phyloP scores from a whole-genome alignment of 1,284 basidiomycete genomes.

The Cerrena zonata region DNA sequence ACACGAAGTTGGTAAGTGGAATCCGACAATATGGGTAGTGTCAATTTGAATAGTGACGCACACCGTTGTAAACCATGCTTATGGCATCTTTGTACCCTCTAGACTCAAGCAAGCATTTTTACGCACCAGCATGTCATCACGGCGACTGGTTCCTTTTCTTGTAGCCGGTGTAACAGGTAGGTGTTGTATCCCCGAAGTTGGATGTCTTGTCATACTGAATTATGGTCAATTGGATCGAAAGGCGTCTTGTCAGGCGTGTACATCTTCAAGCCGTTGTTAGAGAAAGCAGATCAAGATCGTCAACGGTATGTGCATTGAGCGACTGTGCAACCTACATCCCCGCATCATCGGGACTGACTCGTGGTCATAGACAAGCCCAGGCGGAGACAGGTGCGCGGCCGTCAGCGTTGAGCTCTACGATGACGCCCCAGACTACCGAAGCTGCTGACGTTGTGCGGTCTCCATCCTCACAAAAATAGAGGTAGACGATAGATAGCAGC shows the following conservation, averaged over 20 bases:
- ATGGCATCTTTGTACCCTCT: too few relatives aligned
- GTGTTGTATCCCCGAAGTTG: slow-evolving; percentile 4
- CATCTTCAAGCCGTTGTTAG: slow-evolving; percentile 38
- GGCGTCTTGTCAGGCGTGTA: slow-evolving; percentile 60
- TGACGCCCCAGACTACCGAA: background rate
- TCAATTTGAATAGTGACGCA: too few relatives aligned
- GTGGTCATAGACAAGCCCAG: background rate
- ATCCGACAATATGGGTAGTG: too few relatives aligned
- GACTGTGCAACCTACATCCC: background rate
- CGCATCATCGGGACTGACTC: background rate
- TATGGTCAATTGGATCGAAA: slow-evolving; percentile 27
- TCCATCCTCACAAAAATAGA: too few relatives aligned
- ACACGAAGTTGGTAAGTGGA: too few relatives aligned
- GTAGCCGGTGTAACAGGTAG: slow-evolving; percentile 29
- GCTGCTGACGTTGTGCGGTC: too few relatives aligned
- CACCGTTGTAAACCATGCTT: too few relatives aligned
- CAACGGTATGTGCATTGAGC: background rate
- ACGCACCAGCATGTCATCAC: slow-evolving; percentile 13
- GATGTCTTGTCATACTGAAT: background rate
- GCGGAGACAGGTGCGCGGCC: background rate
- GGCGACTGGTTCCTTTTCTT: slow-evolving; percentile 23
- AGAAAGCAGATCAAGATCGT: background rate
- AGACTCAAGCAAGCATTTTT: background rate
- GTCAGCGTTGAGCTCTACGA: background rate
- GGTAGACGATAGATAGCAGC: too few relatives aligned